Conservation (phyloP, 192 early-diverging fungal genomes). For the Backusella luteola region DNA sequence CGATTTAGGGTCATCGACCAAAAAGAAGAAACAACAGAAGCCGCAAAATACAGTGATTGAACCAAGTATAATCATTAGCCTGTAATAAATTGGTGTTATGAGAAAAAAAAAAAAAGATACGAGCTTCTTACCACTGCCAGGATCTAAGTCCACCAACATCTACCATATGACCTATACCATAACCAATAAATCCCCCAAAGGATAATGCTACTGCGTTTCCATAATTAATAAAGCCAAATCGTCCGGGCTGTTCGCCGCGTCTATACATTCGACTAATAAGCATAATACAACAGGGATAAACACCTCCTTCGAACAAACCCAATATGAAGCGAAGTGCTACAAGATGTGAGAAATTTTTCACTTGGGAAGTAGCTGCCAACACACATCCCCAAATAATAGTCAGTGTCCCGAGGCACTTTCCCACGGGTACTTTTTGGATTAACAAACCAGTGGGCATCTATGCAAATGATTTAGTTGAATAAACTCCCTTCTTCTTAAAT, state of each 20-base stretch:
- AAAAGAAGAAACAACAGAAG: conserved; percentile 16
- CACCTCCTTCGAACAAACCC: conserved; percentile 30
- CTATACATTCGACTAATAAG: conserved; percentile 24
- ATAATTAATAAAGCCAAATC: conserved; percentile 16
- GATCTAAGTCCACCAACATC: background rate
- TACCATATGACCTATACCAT: conserved; percentile 24
- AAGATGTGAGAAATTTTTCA: conserved; percentile 16
- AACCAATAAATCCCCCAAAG: conserved; percentile 27
- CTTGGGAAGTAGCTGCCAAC: conserved; percentile 10
- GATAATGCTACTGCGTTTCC: conserved; percentile 17
- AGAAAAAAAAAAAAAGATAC: background rate
- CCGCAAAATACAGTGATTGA: conserved; percentile 15
- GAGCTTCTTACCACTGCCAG: conserved; percentile 28
- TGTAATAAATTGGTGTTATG: background rate
- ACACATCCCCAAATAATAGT: conserved; percentile 22
- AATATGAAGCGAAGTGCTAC: conserved; percentile 20
- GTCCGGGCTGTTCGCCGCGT: conserved; percentile 9
- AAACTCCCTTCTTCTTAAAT: background rate
- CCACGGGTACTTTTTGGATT: conserved; percentile 19
- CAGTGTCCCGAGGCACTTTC: conserved; percentile 11
- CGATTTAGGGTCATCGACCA: conserved; percentile 21
- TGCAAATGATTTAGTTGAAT: too few relatives aligned
- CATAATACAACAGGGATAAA: conserved; percentile 18
- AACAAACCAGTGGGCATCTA: background rate
- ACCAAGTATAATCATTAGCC: conserved; percentile 33